Evolutionary conservation across 192 early-diverging fungal species (phyloP), one percentile per base, ranked within the genome.

Genomic region (Coemansia sp.): DNA sequence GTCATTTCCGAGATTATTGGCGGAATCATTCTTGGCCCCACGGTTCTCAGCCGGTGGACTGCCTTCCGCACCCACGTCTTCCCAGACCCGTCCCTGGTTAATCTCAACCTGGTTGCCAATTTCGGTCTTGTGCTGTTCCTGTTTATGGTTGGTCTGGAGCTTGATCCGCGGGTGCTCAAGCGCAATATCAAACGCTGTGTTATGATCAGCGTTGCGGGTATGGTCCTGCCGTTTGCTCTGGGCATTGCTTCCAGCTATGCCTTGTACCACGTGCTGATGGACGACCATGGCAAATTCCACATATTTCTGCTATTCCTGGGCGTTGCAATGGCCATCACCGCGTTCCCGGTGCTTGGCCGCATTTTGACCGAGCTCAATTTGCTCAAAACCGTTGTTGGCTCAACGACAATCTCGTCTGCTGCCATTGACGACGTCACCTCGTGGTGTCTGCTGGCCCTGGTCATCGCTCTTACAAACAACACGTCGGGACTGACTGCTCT

Each of bases 311-410:
- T 95, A 56, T 97, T 95, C 75, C 80, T 86, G 25, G 94, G 94
- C 48, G 95, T 97, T 7, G 92, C 93, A 50, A 94, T 96, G 90
- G 81, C 90, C 33, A 94, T 96, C 66, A 97, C 94, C 0, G 94
- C 95, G 0, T 98, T 96, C 63, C 96, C 96, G 0, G 96, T 98
- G 1, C 85, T 98, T 31, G 96, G 93, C 0, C 94, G 96, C 65
- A 96, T 98, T 56, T 73, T 98, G 60, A 89, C 92, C 0, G 95
- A 96, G 76, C 84, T 89, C 36, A 94, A 95, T 67, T 71, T 98
- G 33, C 75, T 96, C 34, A 79, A 82, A 5, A 92, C 94, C 29
- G 80, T 79, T 7, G 93, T 96, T 8, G 96, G 94, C 11, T 84
- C 89, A 17, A 83, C 90, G n/a, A 88, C 94, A 17, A 86, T 98